Conservation (phyloP, 1,284 basidiomycete species). For the Abortiporus biennis region DNA sequence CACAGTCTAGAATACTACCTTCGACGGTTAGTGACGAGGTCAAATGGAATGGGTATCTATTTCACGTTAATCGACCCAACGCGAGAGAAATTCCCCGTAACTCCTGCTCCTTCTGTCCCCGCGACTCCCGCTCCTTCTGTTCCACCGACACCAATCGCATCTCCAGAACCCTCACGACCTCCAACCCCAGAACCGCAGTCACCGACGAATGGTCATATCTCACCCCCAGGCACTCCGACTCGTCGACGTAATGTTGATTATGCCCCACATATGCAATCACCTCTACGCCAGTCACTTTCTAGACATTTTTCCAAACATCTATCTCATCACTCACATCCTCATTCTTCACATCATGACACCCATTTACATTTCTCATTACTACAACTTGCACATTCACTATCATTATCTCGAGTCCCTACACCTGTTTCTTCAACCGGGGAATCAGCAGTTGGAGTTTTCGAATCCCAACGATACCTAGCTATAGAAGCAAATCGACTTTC, state of each 20-base stretch:
- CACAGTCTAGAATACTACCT: conserved; percentile 42
- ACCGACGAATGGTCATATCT: not conserved
- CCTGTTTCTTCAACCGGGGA: conserved; percentile 27
- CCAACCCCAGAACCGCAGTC: conserved; percentile 8
- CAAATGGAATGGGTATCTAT: conserved; percentile 62
- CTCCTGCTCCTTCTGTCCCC: conserved; percentile 38
- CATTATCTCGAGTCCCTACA: conserved; percentile 12
- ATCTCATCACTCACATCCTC: not conserved
- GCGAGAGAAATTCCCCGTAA: conserved; percentile 49
- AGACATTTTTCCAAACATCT: not conserved
- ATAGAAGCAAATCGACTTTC: conserved; percentile 55
- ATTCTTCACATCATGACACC: conserved; percentile 18
- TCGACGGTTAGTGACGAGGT: conserved; percentile 49
- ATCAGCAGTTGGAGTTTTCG: conserved; percentile 75
- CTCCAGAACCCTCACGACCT: conserved; percentile 15
- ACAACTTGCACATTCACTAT: conserved; percentile 19
- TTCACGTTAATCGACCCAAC: conserved; percentile 57
- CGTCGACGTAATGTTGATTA: conserved; percentile 1
- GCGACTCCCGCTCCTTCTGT: conserved; percentile 27
- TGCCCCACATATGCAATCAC: not conserved
- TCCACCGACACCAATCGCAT: not conserved
- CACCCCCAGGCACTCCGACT: not conserved
- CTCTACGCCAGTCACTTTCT: conserved; percentile 4
- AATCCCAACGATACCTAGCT: conserved; percentile 73
- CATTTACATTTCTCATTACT: conserved; percentile 24